These are phyloP conservation scores for Bertia moriformis DNA, from an alignment of 2,329 filamentous ascomycete genomes.

Conservation along the genomic window DNA sequence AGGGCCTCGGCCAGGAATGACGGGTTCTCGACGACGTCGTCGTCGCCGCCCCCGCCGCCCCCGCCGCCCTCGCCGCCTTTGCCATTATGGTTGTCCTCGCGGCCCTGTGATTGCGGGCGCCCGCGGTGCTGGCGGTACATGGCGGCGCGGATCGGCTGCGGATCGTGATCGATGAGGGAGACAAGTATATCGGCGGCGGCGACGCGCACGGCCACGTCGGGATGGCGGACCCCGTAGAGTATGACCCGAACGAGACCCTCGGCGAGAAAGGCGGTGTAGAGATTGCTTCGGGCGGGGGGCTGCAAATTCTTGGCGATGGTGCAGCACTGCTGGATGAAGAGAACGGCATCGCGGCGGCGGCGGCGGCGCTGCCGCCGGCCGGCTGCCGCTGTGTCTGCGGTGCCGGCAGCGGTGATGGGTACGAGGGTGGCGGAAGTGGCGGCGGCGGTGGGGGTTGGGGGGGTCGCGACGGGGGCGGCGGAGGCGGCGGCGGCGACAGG, in stretches of 20 bases:
- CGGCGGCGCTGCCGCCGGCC: no score
- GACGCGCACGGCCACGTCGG: conserved; percentile 71
- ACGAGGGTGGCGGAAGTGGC: no score
- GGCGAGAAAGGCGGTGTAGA: conserved; percentile 81
- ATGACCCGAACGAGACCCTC: conserved; percentile 82
- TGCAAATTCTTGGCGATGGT: conserved; percentile 89
- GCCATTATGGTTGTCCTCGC: no score
- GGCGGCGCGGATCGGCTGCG: conserved; percentile 81
- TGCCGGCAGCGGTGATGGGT: no score
- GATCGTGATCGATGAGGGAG: conserved; percentile 88
- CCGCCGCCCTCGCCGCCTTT: no score
- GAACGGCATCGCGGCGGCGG: conserved; percentile 81
- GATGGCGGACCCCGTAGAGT: conserved; percentile 75
- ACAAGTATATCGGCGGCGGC: conserved; percentile 89
- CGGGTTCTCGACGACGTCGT: conserved; percentile 53
- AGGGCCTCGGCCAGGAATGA: conserved; percentile 78
- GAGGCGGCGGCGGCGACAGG: no score
- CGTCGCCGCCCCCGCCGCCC: no score
- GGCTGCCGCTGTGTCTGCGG: no score
- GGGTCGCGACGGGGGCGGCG: no score
- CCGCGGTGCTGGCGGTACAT: conserved; percentile 83
- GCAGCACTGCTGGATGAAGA: conserved; percentile 94
- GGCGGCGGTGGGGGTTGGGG: no score
- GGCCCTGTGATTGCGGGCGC: no score
- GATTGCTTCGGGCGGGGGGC: conserved; percentile 59